Evolutionary conservation across 2,329 filamentous ascomycete species (phyloP).

Genomic region (Clarireedia monteithiana): DNA sequence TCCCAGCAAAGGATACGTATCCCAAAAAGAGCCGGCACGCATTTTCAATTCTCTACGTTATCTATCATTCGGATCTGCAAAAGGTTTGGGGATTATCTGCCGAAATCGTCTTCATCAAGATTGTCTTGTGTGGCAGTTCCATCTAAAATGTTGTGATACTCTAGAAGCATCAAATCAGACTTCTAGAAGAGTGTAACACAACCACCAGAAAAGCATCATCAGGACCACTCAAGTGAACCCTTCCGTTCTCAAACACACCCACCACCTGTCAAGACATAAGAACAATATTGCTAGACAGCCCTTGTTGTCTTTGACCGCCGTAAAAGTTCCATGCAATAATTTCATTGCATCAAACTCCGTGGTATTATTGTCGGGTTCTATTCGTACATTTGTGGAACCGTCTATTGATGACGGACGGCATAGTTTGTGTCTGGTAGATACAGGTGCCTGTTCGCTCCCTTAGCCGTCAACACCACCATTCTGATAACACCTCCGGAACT

Average conservation of each 20-base stretch:
- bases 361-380: slow-evolving; percentile 26
- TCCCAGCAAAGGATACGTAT: too few relatives aligned
- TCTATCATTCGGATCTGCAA: too few relatives aligned
- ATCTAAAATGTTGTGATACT: neutral
- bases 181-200: neutral
- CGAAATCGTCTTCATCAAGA: too few relatives aligned
- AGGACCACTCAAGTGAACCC: neutral
- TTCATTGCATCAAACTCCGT: slow-evolving; percentile 14
- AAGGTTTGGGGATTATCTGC: too few relatives aligned
- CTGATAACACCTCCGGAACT: slow-evolving; percentile 97
- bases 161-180: neutral
- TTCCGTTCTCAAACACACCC: slow-evolving; percentile 17
- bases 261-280: slow-evolving; percentile 13
- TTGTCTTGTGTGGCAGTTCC: too few relatives aligned
- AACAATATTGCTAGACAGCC: neutral
- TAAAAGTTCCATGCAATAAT: slow-evolving; percentile 11
- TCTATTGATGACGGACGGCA: slow-evolving; percentile 42
- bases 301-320: slow-evolving; percentile 11
- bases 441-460: slow-evolving; percentile 85
- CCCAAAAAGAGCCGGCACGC: too few relatives aligned
- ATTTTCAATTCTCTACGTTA: too few relatives aligned
- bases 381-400: slow-evolving; percentile 31
- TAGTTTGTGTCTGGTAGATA: slow-evolving; percentile 94
- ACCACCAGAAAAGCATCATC: neutral
- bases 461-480: slow-evolving; percentile 89